A percentile compares a stretch with the other conserved stretches of the same genome.
Evolutionary conservation across 257 asterid species (phyloP).

Genomic region (Nicotiana tabacum): DNA sequence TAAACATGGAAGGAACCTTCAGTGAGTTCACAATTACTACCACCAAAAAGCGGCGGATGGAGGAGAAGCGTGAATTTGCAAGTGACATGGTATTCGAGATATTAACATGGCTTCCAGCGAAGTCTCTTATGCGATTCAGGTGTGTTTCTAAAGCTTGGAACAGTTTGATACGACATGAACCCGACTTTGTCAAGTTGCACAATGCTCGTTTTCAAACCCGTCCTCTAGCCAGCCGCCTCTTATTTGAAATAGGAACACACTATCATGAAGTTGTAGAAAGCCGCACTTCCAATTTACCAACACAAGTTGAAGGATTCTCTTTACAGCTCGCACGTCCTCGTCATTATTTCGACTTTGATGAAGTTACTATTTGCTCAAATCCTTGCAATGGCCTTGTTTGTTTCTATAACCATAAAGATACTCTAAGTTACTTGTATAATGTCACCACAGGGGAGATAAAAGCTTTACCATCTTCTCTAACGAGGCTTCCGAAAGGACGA

Average conservation of each 20-base stretch:
- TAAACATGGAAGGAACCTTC: not conserved
- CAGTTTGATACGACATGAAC: not conserved
- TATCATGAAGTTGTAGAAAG: not conserved
- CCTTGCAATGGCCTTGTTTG: not conserved
- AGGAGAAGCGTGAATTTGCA: not conserved
- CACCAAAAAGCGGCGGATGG: not conserved
- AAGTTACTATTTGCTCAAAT: not conserved
- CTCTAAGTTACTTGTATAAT: not conserved
- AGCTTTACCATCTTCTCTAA: not conserved
- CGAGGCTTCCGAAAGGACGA: not conserved
- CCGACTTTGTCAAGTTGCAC: not conserved
- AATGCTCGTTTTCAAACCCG: not conserved
- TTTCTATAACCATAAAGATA: not conserved
- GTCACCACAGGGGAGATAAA: not conserved
- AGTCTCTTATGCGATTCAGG: not conserved
- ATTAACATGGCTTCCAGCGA: not conserved
- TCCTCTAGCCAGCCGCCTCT: not conserved
- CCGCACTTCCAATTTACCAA: not conserved
- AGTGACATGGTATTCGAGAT: not conserved
- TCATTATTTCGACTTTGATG: not conserved
- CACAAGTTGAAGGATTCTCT: not conserved
- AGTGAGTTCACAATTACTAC: not conserved
- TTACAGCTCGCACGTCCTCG: not conserved
- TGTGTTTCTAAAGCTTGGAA: not conserved
- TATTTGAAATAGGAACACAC: not conserved